Evolutionary conservation across 768 basidiomycete species (phyloP).

Genomic region (Russula virescens): DNA sequence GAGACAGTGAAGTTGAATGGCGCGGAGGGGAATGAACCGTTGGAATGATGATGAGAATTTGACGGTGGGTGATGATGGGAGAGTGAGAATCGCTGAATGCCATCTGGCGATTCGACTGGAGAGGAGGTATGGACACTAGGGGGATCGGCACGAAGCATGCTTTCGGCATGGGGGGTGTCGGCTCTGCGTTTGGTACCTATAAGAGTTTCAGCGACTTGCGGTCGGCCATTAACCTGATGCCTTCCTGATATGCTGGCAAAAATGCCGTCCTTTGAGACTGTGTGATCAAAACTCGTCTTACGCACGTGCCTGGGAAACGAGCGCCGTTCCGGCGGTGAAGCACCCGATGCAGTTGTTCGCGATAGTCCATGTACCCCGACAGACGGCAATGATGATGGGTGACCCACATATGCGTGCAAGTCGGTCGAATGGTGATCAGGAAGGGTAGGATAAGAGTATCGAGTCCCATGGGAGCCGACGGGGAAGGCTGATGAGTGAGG

Average conservation of each 20-base stretch:
- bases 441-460: conserved; percentile 16
- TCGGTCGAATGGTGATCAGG: conserved; percentile 6
- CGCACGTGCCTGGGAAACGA: conserved; percentile 80
- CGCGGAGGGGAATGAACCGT: conserved; percentile 57
- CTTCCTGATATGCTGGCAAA: conserved; percentile 55
- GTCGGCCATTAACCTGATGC: conserved; percentile 78
- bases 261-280: conserved; percentile 64
- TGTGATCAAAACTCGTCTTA: conserved; percentile 95
- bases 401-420: conserved; percentile 23
- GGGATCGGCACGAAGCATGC: conserved; percentile 73
- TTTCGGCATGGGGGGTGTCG: conserved; percentile 74
- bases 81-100: conserved; percentile 24
- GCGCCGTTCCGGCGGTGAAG: conserved; percentile 37
- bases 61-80: conserved; percentile 26
- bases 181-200: conserved; percentile 75
- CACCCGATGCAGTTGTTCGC: conserved; percentile 32
- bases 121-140: conserved; percentile 31
- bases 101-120: conserved; percentile 20
- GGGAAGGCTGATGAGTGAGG: conserved; percentile 1
- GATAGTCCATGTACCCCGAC: conserved; percentile 57
- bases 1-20: conserved; percentile 71
- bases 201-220: conserved; percentile 56
- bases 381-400: conserved; percentile 71
- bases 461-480: conserved; percentile 3
- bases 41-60: conserved; percentile 31